Evolutionary conservation across 2,329 filamentous ascomycete genomes (phyloP).

Genomic region (Fusarium tupiense): DNA sequence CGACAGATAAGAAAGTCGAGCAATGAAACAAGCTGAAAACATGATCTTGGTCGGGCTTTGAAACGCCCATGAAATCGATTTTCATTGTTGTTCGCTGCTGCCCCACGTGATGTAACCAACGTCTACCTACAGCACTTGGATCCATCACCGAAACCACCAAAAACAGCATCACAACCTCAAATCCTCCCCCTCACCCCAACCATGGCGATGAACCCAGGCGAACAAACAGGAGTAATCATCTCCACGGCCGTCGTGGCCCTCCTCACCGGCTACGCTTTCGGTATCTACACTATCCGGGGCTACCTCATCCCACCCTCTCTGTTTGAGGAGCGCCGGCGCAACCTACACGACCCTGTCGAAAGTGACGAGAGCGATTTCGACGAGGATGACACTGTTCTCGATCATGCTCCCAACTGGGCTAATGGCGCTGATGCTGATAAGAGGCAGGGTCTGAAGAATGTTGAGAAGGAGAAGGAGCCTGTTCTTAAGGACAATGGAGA

Average conservation of each 20-base stretch:
- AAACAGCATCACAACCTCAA: constrained; percentile 14
- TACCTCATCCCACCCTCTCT: constrained; percentile 68
- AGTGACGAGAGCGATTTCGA: constrained; percentile 76
- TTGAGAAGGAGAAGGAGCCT: constrained; percentile 56
- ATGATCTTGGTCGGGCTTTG: neutral
- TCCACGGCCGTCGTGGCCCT: constrained; percentile 79
- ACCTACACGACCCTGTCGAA: constrained; percentile 69
- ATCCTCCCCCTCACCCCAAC: neutral
- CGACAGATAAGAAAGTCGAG: neutral
- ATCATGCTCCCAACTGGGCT: constrained; percentile 74
- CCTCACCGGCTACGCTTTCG: constrained; percentile 82
- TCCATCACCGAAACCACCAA: constrained; percentile 22
- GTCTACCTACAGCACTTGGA: constrained; percentile 5
- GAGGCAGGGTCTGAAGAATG: constrained; percentile 62
- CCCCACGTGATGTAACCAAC: constrained; percentile 34
- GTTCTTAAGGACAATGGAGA: constrained; percentile 60
- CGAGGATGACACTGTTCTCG: constrained; percentile 66
- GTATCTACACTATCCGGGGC: constrained; percentile 74
- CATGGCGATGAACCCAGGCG: constrained; percentile 50
- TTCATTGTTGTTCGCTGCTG: neutral
- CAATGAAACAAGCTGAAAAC: neutral
- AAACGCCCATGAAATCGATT: neutral
- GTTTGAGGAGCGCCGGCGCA: constrained; percentile 64
- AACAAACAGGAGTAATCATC: constrained; percentile 69
- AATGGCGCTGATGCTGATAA: constrained; percentile 69